phyloP scores from a whole-genome alignment of 257 asterid species.

The Echites panduratus region DNA sequence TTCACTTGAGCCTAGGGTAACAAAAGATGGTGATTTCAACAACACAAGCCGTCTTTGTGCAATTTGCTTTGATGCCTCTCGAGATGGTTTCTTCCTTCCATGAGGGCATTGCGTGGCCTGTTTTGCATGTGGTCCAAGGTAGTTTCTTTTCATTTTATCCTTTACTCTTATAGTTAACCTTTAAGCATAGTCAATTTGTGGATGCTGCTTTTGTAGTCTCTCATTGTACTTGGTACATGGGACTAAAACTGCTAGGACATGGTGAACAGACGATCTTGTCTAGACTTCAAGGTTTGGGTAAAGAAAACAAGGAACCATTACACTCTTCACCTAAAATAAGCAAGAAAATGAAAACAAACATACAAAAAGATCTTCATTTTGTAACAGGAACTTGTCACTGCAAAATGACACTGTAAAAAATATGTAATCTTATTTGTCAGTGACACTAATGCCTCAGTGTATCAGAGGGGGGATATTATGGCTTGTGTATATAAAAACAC shows the following conservation, averaged over 20 bases:
- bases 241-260: background rate
- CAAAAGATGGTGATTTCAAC: slow-evolving; percentile 37
- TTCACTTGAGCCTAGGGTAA: slow-evolving; percentile 28
- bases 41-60: slow-evolving; percentile 50
- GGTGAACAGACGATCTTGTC: background rate
- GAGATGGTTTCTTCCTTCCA: slow-evolving; percentile 77
- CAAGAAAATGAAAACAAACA: background rate
- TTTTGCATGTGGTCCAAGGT: slow-evolving; percentile 76
- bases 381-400: background rate
- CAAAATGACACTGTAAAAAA: no score
- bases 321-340: background rate
- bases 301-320: background rate
- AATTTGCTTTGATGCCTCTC: slow-evolving; percentile 82
- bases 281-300: background rate
- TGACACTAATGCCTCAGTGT: background rate
- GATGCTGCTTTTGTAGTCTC: background rate
- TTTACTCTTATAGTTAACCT: background rate
- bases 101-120: slow-evolving; percentile 90
- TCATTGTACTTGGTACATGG: background rate
- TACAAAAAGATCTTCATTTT: background rate
- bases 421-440: background rate
- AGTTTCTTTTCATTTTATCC: slow-evolving; percentile 7
- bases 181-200: background rate
- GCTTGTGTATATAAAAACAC: background rate
- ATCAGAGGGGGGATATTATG: slow-evolving; percentile 4